phyloP scores from a whole-genome alignment of 1,284 basidiomycete species.

The Cystobasidium sp. region DNA sequence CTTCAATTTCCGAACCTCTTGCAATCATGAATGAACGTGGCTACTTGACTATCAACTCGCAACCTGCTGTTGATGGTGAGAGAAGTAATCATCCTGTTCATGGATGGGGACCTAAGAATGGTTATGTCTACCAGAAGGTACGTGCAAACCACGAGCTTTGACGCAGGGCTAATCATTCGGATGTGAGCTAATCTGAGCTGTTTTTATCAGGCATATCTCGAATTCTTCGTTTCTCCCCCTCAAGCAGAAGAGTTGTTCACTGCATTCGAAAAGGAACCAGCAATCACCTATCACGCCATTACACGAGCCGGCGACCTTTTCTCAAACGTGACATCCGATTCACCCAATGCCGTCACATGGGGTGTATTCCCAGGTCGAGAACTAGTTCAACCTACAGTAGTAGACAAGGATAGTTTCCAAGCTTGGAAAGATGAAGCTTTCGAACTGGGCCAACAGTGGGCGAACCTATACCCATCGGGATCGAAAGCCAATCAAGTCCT shows the following conservation, averaged over 20 bases:
- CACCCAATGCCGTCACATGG: conserved; percentile 99
- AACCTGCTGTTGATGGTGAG: conserved; percentile 86
- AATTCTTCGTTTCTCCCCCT: conserved; percentile 85
- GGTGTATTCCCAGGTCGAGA: conserved; percentile 98
- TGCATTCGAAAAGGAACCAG: conserved; percentile 81
- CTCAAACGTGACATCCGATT: conserved; percentile 88
- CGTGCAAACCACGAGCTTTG: not conserved
- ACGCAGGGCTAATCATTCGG: no score
- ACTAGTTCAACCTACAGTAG: conserved; percentile 96
- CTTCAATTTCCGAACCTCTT: conserved; percentile 77
- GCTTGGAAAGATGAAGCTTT: conserved; percentile 76
- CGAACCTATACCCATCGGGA: conserved; percentile 49
- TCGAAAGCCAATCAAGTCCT: conserved; percentile 48
- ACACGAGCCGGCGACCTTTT: conserved; percentile 76
- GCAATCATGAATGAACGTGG: conserved; percentile 73
- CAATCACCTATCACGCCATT: conserved; percentile 93
- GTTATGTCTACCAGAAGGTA: conserved; percentile 60
- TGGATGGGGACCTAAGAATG: conserved; percentile 60
- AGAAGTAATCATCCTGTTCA: conserved; percentile 67
- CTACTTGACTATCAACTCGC: conserved; percentile 97
- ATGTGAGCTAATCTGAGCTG: no score
- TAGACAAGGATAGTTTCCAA: conserved; percentile 95
- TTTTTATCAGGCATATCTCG: conserved; percentile 80
- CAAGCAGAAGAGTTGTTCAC: conserved; percentile 76
- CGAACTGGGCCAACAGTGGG: conserved; percentile 54